Evolutionary conservation across 177 flowering plant species (phyloP).

Genomic region (Telopea speciosissima): DNA sequence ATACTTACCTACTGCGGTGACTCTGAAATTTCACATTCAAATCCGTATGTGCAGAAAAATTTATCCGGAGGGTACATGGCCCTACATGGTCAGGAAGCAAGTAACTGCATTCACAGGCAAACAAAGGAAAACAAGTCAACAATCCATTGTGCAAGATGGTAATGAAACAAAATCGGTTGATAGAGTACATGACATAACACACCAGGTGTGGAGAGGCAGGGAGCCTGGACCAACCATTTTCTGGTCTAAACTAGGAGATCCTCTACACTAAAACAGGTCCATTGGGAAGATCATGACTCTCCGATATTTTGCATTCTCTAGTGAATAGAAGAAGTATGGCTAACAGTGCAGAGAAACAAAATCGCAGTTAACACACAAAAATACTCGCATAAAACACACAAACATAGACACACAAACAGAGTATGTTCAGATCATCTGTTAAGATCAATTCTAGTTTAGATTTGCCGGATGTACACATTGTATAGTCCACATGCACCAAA

Average conservation of each 20-base stretch:
- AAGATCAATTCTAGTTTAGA: background rate
- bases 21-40: slow-evolving; percentile 91
- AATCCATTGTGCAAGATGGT: background rate
- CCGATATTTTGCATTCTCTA: background rate
- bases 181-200: background rate
- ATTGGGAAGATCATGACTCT: background rate
- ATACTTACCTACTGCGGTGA: slow-evolving; percentile 81
- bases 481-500: no score
- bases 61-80: slow-evolving; percentile 67
- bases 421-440: background rate
- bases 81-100: slow-evolving; percentile 77
- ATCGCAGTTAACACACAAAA: no score
- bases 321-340: background rate
- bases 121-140: background rate
- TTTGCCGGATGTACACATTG: no score
- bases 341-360: background rate
- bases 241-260: background rate
- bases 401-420: no score
- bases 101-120: slow-evolving; percentile 39
- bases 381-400: no score
- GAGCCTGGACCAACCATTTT: background rate
- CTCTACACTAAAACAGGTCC: background rate
- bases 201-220: background rate
- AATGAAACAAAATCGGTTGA: no score
- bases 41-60: slow-evolving; percentile 92